A percentile compares a stretch with the other conserved stretches of the same genome.
Evolutionary conservation across 1,284 basidiomycete genomes (phyloP).

Genomic region (Tylopilus orsonianus): DNA sequence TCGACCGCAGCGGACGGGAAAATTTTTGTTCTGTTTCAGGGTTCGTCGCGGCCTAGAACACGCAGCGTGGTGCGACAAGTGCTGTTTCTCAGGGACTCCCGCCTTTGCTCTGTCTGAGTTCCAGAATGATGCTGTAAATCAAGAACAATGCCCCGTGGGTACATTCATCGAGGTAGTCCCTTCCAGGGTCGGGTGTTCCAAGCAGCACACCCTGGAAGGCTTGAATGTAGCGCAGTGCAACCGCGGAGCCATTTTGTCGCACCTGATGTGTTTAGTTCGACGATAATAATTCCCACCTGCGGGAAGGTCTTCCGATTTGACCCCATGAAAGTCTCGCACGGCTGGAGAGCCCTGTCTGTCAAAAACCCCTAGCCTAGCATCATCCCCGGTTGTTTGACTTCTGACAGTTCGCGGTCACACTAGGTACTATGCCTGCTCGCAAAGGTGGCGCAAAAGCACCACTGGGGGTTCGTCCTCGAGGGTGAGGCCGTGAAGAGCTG

Average conservation of each 20-base stretch:
- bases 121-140: neutral
- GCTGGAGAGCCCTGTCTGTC: neutral
- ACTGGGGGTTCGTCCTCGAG: neutral
- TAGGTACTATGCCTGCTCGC: neutral
- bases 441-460: neutral
- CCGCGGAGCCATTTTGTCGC: neutral
- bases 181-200: neutral
- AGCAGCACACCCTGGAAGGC: neutral
- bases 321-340: constrained; percentile 9
- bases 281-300: constrained; percentile 9
- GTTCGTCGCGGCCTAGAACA: constrained; percentile 14
- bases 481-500: neutral
- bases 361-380: neutral
- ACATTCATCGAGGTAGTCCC: no score
- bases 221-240: neutral
- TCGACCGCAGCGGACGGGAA: neutral
- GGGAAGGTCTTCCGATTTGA: constrained; percentile 2
- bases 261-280: neutral
- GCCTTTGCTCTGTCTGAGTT: neutral
- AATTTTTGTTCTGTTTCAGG: constrained; percentile 11
- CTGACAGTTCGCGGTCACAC: constrained; percentile 3
- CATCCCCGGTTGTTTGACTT: neutral
- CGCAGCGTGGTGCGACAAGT: no score
- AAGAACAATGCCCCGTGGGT: constrained; percentile 2
- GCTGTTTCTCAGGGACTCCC: constrained; percentile 5